Conservation (phyloP, 1,139 yeast species). For the Magnusiomyces paraingens region DNA sequence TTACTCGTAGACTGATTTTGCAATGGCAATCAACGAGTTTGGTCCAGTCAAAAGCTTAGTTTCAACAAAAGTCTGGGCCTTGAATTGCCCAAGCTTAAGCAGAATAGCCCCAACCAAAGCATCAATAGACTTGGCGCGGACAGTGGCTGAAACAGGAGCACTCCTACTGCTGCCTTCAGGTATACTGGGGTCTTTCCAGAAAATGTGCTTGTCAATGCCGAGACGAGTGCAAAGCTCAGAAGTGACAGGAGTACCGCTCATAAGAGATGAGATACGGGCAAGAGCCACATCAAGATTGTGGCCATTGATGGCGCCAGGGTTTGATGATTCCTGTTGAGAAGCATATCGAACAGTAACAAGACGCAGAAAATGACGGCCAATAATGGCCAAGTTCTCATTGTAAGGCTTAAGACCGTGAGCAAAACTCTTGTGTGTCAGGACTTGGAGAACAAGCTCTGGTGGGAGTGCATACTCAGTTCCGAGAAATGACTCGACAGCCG, state of each 20-base stretch:
- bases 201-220: constrained; percentile 43
- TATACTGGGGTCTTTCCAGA: constrained; percentile 49
- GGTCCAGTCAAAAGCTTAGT: constrained; percentile 29
- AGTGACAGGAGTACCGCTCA: constrained; percentile 30
- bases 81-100: constrained; percentile 51
- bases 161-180: constrained; percentile 13
- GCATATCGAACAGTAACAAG: constrained; percentile 52
- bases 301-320: constrained; percentile 44
- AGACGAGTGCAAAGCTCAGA: constrained; percentile 39
- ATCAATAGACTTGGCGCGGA: constrained; percentile 61
- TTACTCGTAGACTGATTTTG: constrained; percentile 1
- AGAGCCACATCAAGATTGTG: constrained; percentile 47
- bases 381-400: constrained; percentile 71
- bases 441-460: constrained; percentile 55
- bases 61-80: constrained; percentile 32
- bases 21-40: constrained; percentile 24
- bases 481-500: constrained; percentile 44
- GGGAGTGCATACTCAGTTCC: constrained; percentile 43
- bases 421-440: constrained; percentile 86
- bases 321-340: constrained; percentile 30
- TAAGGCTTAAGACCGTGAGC: constrained; percentile 86
- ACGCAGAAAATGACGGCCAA: constrained; percentile 72
- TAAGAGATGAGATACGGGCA: constrained; percentile 26
- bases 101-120: constrained; percentile 81
- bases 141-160: constrained; percentile 38